Base-by-base conservation (phyloP, 192 early-diverging fungal genomes). In the Backusella liffmaniae region DNA sequence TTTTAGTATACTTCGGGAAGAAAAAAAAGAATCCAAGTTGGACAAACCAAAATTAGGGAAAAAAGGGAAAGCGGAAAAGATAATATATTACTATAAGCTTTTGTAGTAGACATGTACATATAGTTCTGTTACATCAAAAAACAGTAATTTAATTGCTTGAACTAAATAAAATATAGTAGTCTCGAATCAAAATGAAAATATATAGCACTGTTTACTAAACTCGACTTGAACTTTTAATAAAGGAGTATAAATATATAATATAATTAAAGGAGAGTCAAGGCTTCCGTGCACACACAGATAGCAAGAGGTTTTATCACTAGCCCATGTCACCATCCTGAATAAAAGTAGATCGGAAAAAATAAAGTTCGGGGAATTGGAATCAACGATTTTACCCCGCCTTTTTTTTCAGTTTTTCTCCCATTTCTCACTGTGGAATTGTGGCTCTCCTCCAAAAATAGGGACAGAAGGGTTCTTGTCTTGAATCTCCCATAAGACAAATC, bases 391-490 rank as follows among this genome's bases (percentile, higher is more conserved):
- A 56, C 18, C 53, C 53, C 53, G 53, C 53, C 9, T 56, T 56
- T 56, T n/a, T 53, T 53, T 53, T 53, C 49, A 56, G 53, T 23
- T 56, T 56, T 56, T 56, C 53, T 56, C 53, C 53, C 53, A 56
- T 56, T 56, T 56, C 53, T 21, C 53, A 56, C 53, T 56, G 53
- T 56, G 53, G 53, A 56, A 56, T 56, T 56, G 21, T 56, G 53
- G 53, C 21, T 21, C 21, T 56, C 53, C 21, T 56, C 21, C 53
- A 56, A n/a, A 56, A 56, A 56, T 56, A 56, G 53, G 53, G 53
- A 56, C 53, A 56, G n/a, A 56, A 56, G 53, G 53, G 53, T 56
- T 56, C 53, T 56, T 56, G 53, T 56, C 53, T 21, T 56, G 53
- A 56, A 56, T 56, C 53, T 56, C 53, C 53, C 53, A 56, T 56